These are phyloP conservation scores for Dichotomopilus funicola DNA, from an alignment of 2,329 filamentous ascomycete species.

Conservation along the genomic window DNA sequence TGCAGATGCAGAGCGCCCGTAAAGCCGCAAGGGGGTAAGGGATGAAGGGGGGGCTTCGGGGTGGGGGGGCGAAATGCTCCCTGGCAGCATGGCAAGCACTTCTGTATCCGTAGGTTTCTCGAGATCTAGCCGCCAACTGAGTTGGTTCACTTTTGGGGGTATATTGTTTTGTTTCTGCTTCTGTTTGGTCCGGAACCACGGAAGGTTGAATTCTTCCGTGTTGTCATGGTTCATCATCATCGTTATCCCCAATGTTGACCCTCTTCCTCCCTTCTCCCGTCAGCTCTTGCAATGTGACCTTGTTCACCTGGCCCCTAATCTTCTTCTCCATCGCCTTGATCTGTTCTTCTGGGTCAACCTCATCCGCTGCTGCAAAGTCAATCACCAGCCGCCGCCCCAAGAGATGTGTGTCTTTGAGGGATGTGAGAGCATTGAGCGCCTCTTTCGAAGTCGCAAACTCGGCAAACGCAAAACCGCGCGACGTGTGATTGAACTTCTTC, in stretches of 20 bases:
- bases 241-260: slow-evolving; percentile 75
- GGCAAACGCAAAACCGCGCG: slow-evolving; percentile 93
- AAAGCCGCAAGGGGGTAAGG: too few relatives aligned
- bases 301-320: slow-evolving; percentile 82
- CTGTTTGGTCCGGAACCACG: slow-evolving; percentile 11
- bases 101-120: too few relatives aligned
- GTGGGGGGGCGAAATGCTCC: too few relatives aligned
- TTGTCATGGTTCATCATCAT: slow-evolving; percentile 46
- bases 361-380: slow-evolving; percentile 83
- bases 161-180: background rate
- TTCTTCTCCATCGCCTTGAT: slow-evolving; percentile 97
- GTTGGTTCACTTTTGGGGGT: slow-evolving; percentile 16
- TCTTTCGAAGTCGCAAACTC: slow-evolving; percentile 90
- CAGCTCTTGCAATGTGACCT: slow-evolving; percentile 82
- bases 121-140: slow-evolving; percentile 11
- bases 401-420: slow-evolving; percentile 87
- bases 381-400: slow-evolving; percentile 83
- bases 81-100: too few relatives aligned
- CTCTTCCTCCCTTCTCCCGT: slow-evolving; percentile 77
- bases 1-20: slow-evolving; percentile 2
- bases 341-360: slow-evolving; percentile 88
- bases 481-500: slow-evolving; percentile 84
- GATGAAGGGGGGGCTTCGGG: too few relatives aligned
- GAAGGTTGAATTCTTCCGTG: slow-evolving; percentile 22
- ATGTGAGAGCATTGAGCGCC: slow-evolving; percentile 81